These are phyloP conservation scores for Mycocentrospora acerina DNA, from an alignment of 2,329 filamentous ascomycete species.

Conservation along the genomic window DNA sequence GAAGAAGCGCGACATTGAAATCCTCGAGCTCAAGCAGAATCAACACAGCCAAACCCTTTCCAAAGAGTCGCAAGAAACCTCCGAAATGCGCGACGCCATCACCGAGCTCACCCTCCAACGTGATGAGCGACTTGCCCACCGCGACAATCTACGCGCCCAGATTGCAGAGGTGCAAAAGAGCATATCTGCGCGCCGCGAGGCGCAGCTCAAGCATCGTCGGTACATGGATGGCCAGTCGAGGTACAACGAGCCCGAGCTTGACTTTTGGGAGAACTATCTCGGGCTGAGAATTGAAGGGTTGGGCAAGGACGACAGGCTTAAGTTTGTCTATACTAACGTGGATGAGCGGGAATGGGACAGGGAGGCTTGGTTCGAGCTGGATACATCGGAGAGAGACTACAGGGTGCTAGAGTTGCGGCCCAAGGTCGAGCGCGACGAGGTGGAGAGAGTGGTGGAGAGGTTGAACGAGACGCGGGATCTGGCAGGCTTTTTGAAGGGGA, in stretches of 20 bases:
- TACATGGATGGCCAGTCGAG: slow-evolving; percentile 80
- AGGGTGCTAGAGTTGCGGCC: slow-evolving; percentile 79
- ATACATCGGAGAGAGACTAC: slow-evolving; percentile 79
- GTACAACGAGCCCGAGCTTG: slow-evolving; percentile 88
- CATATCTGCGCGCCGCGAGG: slow-evolving; percentile 69
- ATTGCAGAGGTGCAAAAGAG: slow-evolving; percentile 67
- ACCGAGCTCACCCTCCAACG: slow-evolving; percentile 57
- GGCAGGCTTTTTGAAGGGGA: slow-evolving; percentile 72
- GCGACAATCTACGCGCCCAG: slow-evolving; percentile 58
- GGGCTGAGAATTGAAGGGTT: slow-evolving; percentile 88
- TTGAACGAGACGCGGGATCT: slow-evolving; percentile 81
- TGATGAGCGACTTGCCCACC: slow-evolving; percentile 56
- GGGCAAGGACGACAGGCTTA: slow-evolving; percentile 78
- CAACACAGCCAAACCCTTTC: slow-evolving; percentile 73
- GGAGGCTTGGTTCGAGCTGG: slow-evolving; percentile 92
- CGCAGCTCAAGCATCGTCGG: slow-evolving; percentile 69
- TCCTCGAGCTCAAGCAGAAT: slow-evolving; percentile 69
- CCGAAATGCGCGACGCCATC: slow-evolving; percentile 64
- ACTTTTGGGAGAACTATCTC: slow-evolving; percentile 93
- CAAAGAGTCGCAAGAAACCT: slow-evolving; percentile 74
- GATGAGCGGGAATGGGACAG: slow-evolving; percentile 84
- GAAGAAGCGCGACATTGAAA: slow-evolving; percentile 85
- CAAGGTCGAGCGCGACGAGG: slow-evolving; percentile 75
- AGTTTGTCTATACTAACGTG: slow-evolving; percentile 86
- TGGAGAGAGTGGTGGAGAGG: slow-evolving; percentile 73